Conservation (phyloP, 2,329 filamentous ascomycete species). For the Aspergillus ruber region DNA sequence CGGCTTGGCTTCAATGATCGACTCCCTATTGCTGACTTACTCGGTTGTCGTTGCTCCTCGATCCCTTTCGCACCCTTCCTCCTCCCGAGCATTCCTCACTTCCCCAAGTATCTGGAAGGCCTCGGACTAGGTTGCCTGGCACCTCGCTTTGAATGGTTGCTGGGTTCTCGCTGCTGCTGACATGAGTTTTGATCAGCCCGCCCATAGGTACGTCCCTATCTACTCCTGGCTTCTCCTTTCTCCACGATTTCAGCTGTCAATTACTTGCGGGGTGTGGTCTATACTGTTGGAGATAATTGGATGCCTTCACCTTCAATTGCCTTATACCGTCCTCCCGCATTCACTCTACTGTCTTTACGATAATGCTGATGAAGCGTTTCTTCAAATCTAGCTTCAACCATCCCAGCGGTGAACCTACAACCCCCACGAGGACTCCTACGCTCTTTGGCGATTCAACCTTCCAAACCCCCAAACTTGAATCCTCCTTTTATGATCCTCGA, state of each 20-base stretch:
- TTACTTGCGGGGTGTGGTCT: background rate
- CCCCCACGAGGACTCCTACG: constrained; percentile 40
- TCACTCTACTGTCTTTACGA: constrained; percentile 7
- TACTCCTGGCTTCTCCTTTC: constrained; percentile 1
- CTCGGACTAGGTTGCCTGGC: constrained; percentile 27
- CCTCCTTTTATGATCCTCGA: constrained; percentile 41
- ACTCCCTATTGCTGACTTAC: constrained; percentile 7
- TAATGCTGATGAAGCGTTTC: constrained; percentile 28
- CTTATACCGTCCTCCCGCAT: background rate
- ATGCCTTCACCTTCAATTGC: background rate
- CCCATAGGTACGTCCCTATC: constrained; percentile 35
- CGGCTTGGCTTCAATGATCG: constrained; percentile 21
- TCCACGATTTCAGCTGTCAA: background rate
- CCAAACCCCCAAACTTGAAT: constrained; percentile 42
- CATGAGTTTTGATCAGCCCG: constrained; percentile 43
- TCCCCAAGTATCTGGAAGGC: constrained; percentile 14
- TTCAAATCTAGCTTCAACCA: constrained; percentile 40
- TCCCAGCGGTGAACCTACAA: constrained; percentile 42
- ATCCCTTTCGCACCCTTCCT: constrained; percentile 14
- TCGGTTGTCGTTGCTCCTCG: constrained; percentile 11
- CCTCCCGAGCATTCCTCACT: constrained; percentile 24
- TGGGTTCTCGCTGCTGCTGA: constrained; percentile 31
- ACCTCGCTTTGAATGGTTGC: constrained; percentile 34
- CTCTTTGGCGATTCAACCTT: constrained; percentile 36
- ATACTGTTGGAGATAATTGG: background rate